Percentiles rank a stretch among this genome's conserved stretches.
phyloP scores from a whole-genome alignment of 495 filamentous ascomycete genomes.

The Tuber calosporum region DNA sequence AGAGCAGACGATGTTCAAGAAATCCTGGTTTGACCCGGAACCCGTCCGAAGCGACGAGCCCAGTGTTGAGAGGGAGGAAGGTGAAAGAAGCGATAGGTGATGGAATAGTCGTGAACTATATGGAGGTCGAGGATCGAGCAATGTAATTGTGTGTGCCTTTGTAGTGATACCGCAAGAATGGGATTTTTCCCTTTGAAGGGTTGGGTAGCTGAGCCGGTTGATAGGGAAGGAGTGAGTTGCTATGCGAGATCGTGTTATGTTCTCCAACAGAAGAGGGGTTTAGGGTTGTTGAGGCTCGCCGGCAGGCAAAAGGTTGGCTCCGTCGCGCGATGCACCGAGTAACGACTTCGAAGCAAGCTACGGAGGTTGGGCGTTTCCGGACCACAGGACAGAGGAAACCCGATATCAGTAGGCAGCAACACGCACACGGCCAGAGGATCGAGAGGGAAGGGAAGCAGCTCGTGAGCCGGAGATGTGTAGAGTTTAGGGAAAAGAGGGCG shows the following conservation, averaged over 20 bases:
- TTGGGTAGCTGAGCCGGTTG: not conserved
- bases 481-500: conserved; percentile 6
- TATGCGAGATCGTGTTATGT: conserved; percentile 14
- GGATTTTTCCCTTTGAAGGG: conserved; percentile 10
- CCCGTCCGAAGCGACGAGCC: conserved; percentile 1
- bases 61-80: not conserved
- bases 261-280: conserved; percentile 30
- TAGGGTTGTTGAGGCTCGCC: conserved; percentile 39
- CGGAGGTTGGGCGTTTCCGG: conserved; percentile 15
- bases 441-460: conserved; percentile 11
- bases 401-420: conserved; percentile 15
- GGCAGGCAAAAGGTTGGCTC: conserved; percentile 30
- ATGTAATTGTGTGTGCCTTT: conserved; percentile 8
- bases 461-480: conserved; percentile 12
- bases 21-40: not conserved
- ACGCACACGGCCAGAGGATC: conserved; percentile 14
- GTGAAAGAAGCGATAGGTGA: not conserved
- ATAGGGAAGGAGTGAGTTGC: not conserved
- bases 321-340: conserved; percentile 37
- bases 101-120: not conserved
- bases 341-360: conserved; percentile 24
- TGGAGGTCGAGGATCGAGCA: not conserved
- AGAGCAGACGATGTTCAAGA: not conserved
- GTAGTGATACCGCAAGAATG: conserved; percentile 27
- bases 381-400: conserved; percentile 11